Base-by-base conservation (phyloP, 345 rosid species). In the Moringa oleifera region DNA sequence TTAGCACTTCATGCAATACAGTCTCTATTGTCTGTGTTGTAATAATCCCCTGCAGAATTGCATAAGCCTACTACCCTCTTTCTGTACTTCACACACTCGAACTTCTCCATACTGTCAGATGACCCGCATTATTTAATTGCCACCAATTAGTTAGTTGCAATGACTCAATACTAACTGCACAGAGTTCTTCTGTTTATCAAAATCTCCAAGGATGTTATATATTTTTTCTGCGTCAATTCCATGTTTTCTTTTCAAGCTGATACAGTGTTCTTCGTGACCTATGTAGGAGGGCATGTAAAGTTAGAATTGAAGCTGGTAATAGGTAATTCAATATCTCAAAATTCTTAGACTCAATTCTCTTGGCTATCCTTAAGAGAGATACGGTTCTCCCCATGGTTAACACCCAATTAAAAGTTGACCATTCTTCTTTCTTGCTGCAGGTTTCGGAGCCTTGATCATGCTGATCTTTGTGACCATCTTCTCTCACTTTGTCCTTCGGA, bases 391-490 rank as follows among this genome's bases (percentile, higher is more conserved):
- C 25, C 12, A 47, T 3, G 4, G 28, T 21, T 17, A 23, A 53
- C 19, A 22, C 16, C 0, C 11, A 18, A n/a, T 28, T n/a, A 10
- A 68, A 51, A 19, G 20, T 36, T 58, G 56, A 41, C 11, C 22
- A 20, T 20, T 17, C 41, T 19, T 54, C 23, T 25, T 65, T 55
- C 12, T 16, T 74, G 85, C 63, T 63, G n/a, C 54, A 28, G 87
- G 83, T 61, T 36, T 81, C 7, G 90, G 80, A 63, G 69, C 68
- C 15, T 13, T 60, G 50, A 8, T 60, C 25, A n/a, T n/a, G n/a
- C n/a, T n/a, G n/a, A 41, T 83, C 23, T 15, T 76, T 8, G 19
- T 76, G 15, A 49, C 59, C 53, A 23, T 73, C 51, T 36, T 45
- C 33, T 47, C 59, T 45, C 50, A 73, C 60, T 69, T 18, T 24